Evolutionary conservation across 1,139 yeast species (phyloP).

Genomic region (Tardiomyces digboiensis): DNA sequence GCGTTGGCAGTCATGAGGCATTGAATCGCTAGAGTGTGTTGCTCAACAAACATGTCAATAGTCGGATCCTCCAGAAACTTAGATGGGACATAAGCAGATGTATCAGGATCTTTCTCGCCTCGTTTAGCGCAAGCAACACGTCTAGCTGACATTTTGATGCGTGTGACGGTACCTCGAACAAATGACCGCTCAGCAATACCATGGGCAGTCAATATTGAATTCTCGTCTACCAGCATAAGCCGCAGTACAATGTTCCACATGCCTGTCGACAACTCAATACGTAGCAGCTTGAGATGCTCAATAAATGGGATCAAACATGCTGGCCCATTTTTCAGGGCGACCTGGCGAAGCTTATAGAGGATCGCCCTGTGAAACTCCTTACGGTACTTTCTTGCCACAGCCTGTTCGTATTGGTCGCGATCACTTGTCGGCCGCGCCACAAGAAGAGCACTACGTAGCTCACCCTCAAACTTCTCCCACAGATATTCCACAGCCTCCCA

Average conservation of each 20-base stretch:
- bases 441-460: conserved; percentile 4
- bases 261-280: neutral
- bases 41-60: neutral
- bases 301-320: neutral
- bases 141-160: neutral
- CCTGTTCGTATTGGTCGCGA: neutral
- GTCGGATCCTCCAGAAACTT: neutral
- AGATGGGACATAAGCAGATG: neutral
- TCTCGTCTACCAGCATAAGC: neutral
- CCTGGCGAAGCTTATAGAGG: neutral
- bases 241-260: neutral
- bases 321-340: neutral
- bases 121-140: neutral
- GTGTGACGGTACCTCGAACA: neutral
- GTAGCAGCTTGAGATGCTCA: neutral
- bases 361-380: neutral
- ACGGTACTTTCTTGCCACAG: neutral
- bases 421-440: neutral
- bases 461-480: conserved; percentile 8
- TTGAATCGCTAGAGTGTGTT: neutral
- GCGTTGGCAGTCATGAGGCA: neutral
- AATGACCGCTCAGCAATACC: neutral
- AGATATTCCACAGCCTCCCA: conserved; percentile 2
- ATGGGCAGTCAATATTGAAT: neutral
- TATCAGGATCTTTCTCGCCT: neutral